These are phyloP conservation scores for Rhexocercosporidium sp. DNA, from an alignment of 2,329 filamentous ascomycete species.

Conservation along the genomic window DNA sequence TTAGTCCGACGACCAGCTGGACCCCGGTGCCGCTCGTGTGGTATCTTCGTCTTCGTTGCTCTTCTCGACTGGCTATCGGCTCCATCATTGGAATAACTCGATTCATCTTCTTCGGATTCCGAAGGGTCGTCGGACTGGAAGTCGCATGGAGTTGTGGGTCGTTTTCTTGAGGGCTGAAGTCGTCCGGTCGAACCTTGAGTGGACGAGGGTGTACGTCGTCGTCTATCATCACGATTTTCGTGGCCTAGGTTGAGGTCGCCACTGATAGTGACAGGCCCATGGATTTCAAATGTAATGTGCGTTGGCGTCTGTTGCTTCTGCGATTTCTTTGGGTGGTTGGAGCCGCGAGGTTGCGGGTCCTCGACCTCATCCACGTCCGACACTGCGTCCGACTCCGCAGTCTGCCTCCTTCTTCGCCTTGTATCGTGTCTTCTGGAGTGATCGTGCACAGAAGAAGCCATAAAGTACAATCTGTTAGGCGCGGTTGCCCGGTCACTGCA, in stretches of 20 bases:
- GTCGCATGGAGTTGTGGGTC: neutral
- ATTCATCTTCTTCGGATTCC: neutral
- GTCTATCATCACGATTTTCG: neutral
- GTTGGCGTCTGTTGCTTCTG: neutral
- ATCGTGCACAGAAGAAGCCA: neutral
- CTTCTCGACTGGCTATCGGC: too few relatives aligned
- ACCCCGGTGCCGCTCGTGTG: too few relatives aligned
- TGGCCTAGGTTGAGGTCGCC: neutral
- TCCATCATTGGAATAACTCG: too few relatives aligned
- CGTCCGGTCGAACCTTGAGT: neutral
- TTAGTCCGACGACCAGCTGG: neutral
- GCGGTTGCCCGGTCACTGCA: neutral
- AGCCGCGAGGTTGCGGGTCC: neutral
- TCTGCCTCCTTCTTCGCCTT: neutral
- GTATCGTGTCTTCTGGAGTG: neutral
- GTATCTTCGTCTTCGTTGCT: too few relatives aligned
- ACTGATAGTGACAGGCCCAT: neutral
- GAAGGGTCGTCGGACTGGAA: neutral
- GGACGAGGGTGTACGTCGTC: neutral
- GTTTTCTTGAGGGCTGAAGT: neutral
- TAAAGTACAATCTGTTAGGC: neutral
- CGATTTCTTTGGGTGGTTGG: neutral
- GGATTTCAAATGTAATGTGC: neutral
- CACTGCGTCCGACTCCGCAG: neutral
- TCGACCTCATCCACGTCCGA: neutral